Percentiles rank a stretch among this genome's conserved stretches.
phyloP scores from a whole-genome alignment of 371 early-diverging fungal genomes.

The Zychaea mexicana region DNA sequence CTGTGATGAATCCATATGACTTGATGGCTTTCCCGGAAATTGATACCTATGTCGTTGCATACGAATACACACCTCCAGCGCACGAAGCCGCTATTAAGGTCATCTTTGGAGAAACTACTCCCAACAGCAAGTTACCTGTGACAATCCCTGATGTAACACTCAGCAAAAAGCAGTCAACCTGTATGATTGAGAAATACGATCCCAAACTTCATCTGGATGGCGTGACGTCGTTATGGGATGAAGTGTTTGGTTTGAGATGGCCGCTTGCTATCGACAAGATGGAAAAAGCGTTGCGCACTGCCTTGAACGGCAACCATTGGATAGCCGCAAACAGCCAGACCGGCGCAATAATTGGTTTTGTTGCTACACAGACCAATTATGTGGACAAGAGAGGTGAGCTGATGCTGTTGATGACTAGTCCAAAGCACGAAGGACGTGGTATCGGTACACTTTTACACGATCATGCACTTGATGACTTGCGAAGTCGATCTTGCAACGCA shows the following conservation, averaged over 20 bases:
- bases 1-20: constrained; percentile 54
- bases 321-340: constrained; percentile 16
- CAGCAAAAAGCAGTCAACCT: not conserved
- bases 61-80: constrained; percentile 53
- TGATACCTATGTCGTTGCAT: constrained; percentile 43
- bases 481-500: constrained; percentile 7
- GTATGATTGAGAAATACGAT: constrained; percentile 2
- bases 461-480: constrained; percentile 26
- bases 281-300: constrained; percentile 18
- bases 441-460: constrained; percentile 39
- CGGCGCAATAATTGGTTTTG: constrained; percentile 37
- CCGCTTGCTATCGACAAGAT: constrained; percentile 32
- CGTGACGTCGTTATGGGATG: constrained; percentile 29
- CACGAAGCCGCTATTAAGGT: constrained; percentile 41
- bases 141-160: constrained; percentile 25
- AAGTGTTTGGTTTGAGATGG: constrained; percentile 21
- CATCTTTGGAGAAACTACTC: constrained; percentile 42
- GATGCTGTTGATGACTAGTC: constrained; percentile 37
- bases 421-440: constrained; percentile 27
- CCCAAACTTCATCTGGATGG: constrained; percentile 12
- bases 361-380: constrained; percentile 27
- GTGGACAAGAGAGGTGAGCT: constrained; percentile 33
- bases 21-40: constrained; percentile 40
- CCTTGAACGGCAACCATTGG: constrained; percentile 23
- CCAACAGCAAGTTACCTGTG: constrained; percentile 32